Conservation (phyloP, 495 filamentous ascomycete species). For the Xylaria telfairii region DNA sequence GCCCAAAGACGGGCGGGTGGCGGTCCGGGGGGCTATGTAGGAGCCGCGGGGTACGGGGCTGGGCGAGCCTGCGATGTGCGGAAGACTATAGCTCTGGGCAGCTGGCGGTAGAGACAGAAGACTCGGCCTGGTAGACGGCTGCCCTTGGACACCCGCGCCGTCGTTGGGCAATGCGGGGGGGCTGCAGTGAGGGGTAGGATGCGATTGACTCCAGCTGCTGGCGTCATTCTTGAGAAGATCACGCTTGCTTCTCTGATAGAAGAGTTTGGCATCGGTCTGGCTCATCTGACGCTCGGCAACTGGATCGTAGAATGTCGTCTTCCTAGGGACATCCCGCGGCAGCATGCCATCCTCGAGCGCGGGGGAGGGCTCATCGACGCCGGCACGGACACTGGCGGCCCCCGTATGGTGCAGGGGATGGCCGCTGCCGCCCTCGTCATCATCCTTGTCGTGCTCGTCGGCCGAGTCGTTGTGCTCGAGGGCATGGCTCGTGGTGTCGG, state of each 20-base stretch:
- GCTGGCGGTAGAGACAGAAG: slow-evolving; percentile 26
- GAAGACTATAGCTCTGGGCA: slow-evolving; percentile 38
- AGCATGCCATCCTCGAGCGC: slow-evolving; percentile 64
- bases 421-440: slow-evolving; percentile 27
- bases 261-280: slow-evolving; percentile 89
- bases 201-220: slow-evolving; percentile 55
- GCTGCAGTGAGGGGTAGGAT: slow-evolving; percentile 55
- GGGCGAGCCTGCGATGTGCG: slow-evolving; percentile 37
- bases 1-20: slow-evolving; percentile 38
- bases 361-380: slow-evolving; percentile 24
- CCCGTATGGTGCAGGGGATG: slow-evolving; percentile 7
- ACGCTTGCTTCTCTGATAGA: slow-evolving; percentile 88
- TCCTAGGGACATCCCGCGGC: slow-evolving; percentile 74
- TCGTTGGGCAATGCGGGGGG: slow-evolving; percentile 37
- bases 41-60: slow-evolving; percentile 24
- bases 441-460: slow-evolving; percentile 17
- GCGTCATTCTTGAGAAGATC: slow-evolving; percentile 55
- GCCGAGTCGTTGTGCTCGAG: slow-evolving; percentile 26
- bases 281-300: slow-evolving; percentile 89
- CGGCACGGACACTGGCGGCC: slow-evolving; percentile 12
- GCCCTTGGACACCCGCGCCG: slow-evolving; percentile 6
- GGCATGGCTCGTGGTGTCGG: slow-evolving; percentile 31
- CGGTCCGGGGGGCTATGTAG: slow-evolving; percentile 38
- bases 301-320: slow-evolving; percentile 84
- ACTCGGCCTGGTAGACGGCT: slow-evolving; percentile 26